Evolutionary conservation across 345 rosid species (phyloP).

Genomic region (Viola odorata): DNA sequence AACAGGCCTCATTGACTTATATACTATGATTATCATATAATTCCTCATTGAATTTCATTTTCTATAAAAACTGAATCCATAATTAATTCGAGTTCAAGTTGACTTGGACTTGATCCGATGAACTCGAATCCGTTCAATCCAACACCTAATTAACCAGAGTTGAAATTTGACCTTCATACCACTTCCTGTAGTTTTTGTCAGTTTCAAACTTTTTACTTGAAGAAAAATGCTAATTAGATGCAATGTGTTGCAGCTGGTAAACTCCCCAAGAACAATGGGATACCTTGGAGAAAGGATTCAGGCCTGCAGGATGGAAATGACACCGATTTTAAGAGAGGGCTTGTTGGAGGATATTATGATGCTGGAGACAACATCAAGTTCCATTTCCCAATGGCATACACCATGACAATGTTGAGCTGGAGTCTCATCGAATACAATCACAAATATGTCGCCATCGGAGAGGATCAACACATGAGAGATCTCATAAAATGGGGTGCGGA

Average conservation of each 20-base stretch:
- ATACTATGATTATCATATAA: no score
- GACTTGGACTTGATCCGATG: no score
- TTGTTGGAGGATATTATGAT: slow-evolving; percentile 83
- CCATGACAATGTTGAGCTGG: slow-evolving; percentile 95
- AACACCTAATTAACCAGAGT: no score
- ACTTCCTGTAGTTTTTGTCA: no score
- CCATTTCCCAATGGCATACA: slow-evolving; percentile 82
- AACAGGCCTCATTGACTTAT: no score
- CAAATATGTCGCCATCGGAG: slow-evolving; percentile 53
- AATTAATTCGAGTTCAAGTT: no score
- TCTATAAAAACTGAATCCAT: no score
- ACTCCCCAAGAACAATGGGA: slow-evolving; percentile 53
- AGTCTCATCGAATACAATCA: slow-evolving; percentile 75
- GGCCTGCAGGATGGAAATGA: slow-evolving; percentile 58
- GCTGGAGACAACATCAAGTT: slow-evolving; percentile 76
- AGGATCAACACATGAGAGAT: slow-evolving; percentile 54
- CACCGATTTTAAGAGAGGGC: slow-evolving; percentile 42
- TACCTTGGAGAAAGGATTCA: slow-evolving; percentile 73
- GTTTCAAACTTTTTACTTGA: no score
- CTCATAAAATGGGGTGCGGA: slow-evolving; percentile 84
- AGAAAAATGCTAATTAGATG: background rate
- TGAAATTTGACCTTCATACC: no score
- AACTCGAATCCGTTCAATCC: no score
- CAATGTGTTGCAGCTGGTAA: slow-evolving; percentile 55
- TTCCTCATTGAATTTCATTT: no score